A percentile compares a stretch with the other conserved stretches of the same genome.
Evolutionary conservation across 371 early-diverging fungal genomes (phyloP).

Genomic region (Nosema muscidifuracis): DNA sequence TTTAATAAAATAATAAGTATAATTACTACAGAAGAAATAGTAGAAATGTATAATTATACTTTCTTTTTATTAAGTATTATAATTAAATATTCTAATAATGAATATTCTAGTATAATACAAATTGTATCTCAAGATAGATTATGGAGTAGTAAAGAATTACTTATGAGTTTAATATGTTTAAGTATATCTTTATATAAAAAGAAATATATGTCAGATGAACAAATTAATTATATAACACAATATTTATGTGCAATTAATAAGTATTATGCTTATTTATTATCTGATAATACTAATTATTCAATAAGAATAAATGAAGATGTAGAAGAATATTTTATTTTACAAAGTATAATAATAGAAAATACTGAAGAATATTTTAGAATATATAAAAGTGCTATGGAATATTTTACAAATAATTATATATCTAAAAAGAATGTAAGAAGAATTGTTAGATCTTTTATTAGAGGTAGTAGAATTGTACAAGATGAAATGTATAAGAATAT

Average conservation of each 20-base stretch:
- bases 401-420: conserved; percentile 22
- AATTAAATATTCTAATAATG: neutral
- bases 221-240: conserved; percentile 24
- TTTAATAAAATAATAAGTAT: neutral
- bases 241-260: neutral
- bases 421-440: conserved; percentile 26
- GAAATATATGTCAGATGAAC: conserved; percentile 11
- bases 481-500: conserved; percentile 1
- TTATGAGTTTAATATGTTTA: conserved; percentile 14
- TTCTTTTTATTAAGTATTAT: conserved; percentile 21
- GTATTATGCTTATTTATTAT: conserved; percentile 15
- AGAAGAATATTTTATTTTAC: conserved; percentile 29
- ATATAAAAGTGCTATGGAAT: conserved; percentile 9
- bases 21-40: conserved; percentile 22
- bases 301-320: neutral
- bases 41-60: conserved; percentile 15
- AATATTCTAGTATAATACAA: conserved; percentile 16
- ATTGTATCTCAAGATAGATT: conserved; percentile 18
- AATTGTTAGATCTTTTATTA: conserved; percentile 3
- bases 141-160: conserved; percentile 29
- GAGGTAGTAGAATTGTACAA: conserved; percentile 3
- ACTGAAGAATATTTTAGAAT: conserved; percentile 19
- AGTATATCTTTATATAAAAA: conserved; percentile 22
- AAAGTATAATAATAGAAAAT: neutral
- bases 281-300: neutral